Evolutionary conservation across 176 grass and related monocot species (phyloP).

Genomic region (Sorghum bicolor): Sorghum_bicolor_NCBIv3 NC_012876.2:5838001-5838500

Average conservation of each 20-base stretch:
- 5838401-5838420: constrained; percentile 61
- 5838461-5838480: constrained; percentile 83
- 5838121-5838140: constrained; percentile 57
- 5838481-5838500: constrained; percentile 8
- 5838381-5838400: constrained; percentile 67
- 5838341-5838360: constrained; percentile 64
- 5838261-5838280: constrained; percentile 7
- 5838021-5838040: constrained; percentile 65
- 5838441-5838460: constrained; percentile 69
- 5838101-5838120: constrained; percentile 64
- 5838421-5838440: constrained; percentile 65
- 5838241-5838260: constrained; percentile 61
- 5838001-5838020: constrained; percentile 92
- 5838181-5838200: constrained; percentile 46
- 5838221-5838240: constrained; percentile 60
- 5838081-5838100: constrained; percentile 78
- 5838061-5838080: constrained; percentile 20
- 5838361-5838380: constrained; percentile 89
- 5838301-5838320: neutral
- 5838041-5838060: neutral
- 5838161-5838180: neutral
- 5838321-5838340: constrained; percentile 5
- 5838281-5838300: constrained; percentile 65
- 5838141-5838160: constrained; percentile 11
- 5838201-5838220: constrained; percentile 44